Evolutionary conservation across 2,329 filamentous ascomycete species (phyloP).

Genomic region (Botryosphaeria dothidea): DNA sequence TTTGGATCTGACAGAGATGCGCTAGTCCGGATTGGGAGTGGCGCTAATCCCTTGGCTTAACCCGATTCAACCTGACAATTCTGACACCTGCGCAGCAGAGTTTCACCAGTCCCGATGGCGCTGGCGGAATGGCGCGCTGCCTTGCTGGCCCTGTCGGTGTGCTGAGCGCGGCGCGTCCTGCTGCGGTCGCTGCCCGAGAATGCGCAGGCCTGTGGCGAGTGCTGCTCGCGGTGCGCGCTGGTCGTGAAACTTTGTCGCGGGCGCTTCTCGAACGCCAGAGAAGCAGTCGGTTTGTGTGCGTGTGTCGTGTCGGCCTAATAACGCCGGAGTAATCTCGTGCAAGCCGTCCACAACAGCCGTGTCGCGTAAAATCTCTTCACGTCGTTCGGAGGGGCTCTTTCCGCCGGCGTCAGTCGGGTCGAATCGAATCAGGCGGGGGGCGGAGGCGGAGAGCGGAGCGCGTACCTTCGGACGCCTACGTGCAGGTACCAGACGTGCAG

Average conservation of each 20-base stretch:
- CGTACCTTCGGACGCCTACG: slow-evolving; percentile 24
- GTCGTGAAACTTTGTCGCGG: slow-evolving; percentile 11
- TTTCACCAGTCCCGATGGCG: slow-evolving; percentile 21
- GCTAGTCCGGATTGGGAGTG: slow-evolving; percentile 19
- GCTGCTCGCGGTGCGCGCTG: not conserved
- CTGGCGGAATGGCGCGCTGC: slow-evolving; percentile 15
- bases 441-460: slow-evolving; percentile 19
- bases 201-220: not conserved
- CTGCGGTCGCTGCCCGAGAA: slow-evolving; percentile 6
- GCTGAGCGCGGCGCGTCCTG: slow-evolving; percentile 13
- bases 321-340: slow-evolving; percentile 15
- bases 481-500: slow-evolving; percentile 19
- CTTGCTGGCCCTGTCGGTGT: not conserved
- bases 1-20: slow-evolving; percentile 19
- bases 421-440: not conserved
- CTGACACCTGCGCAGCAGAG: slow-evolving; percentile 19
- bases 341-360: slow-evolving; percentile 17
- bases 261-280: slow-evolving; percentile 6
- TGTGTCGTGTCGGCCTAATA: slow-evolving; percentile 14
- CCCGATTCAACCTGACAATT: slow-evolving; percentile 19
- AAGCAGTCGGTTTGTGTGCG: not conserved
- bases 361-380: slow-evolving; percentile 19
- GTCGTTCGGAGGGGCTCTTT: slow-evolving; percentile 9
- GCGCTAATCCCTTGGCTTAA: slow-evolving; percentile 17
- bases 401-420: slow-evolving; percentile 10